Evolutionary conservation across 139 green algal species (phyloP), one percentile per base, ranked within the genome.

Genomic region (Nannochloris sp.): DNA sequence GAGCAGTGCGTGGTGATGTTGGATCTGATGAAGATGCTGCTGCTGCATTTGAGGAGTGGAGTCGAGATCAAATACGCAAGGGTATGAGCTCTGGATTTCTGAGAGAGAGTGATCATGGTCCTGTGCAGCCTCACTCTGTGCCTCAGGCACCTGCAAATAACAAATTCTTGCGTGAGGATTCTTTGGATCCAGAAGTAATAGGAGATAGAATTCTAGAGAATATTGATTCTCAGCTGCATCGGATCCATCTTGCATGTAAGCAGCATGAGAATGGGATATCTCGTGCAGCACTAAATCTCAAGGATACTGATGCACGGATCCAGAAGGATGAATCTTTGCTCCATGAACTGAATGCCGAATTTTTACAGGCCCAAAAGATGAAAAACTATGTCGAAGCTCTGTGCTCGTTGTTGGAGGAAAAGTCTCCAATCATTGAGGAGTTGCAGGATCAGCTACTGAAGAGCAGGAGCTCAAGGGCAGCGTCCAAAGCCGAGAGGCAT

Each of bases 361-460:
- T 80, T 51, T 36, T 60, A 23, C 56, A 67, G 3, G 68, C 72
- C 1, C 86, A 95, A 70, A 49, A 84, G 43, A 64, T 93, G 27
- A 65, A 73, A 14, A 78, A 73, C 0, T 96, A 95, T 66, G 67
- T 95, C 15, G 78, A 81, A 21, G 85, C 95, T 72, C 74, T 96
- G 43, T 93, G 85, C 29, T 84, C 83, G 55, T 92, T 89, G 79
- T 68, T 94, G 8, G 74, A 84, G 60, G 75, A 84, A 48, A 96
- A 96, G 73, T 83, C 80, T 6, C 72, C 81, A 0, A 69, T 95
- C 14, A 80, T 93, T 16, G 89, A 96, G 71, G 89, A 90, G 70
- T 72, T 96, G 65, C 84, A 95, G 68, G 89, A 91, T 18, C 70
- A 82, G 27, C 56, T 90, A 61, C 43, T 77, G 56, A 43, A 68